These are phyloP conservation scores for Zymoseptoria ardabiliae DNA, from an alignment of 2,329 filamentous ascomycete species.

Conservation along the genomic window DNA sequence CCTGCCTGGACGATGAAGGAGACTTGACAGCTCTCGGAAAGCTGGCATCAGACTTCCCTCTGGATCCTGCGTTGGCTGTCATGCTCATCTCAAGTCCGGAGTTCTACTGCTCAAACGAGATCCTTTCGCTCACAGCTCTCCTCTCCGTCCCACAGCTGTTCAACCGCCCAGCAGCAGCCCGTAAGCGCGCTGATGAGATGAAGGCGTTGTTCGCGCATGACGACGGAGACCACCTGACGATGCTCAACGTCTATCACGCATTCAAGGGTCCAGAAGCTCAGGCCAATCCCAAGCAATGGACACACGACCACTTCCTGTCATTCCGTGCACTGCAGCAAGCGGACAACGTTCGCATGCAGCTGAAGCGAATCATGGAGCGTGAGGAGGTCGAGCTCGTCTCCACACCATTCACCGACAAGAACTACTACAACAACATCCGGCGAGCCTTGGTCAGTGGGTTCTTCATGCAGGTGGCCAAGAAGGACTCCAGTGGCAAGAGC, in stretches of 20 bases:
- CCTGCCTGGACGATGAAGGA: constrained; percentile 89
- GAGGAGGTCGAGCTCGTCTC: constrained; percentile 76
- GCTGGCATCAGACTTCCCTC: constrained; percentile 98
- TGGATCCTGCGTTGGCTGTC: constrained; percentile 90
- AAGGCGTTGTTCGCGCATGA: constrained; percentile 97
- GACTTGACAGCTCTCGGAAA: constrained; percentile 82
- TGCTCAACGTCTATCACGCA: constrained; percentile 94
- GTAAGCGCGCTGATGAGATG: constrained; percentile 92
- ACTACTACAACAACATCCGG: constrained; percentile 78
- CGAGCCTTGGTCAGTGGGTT: constrained; percentile 87
- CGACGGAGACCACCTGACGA: constrained; percentile 84
- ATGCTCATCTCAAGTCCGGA: constrained; percentile 82
- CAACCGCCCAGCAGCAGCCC: constrained; percentile 95
- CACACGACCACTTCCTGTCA: constrained; percentile 96
- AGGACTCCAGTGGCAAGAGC: constrained; percentile 81
- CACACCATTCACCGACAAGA: constrained; percentile 53
- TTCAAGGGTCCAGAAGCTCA: constrained; percentile 66
- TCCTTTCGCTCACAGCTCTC: constrained; percentile 92
- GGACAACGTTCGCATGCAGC: constrained; percentile 85
- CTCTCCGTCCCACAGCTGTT: constrained; percentile 74
- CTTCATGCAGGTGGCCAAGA: constrained; percentile 90
- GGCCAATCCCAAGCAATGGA: constrained; percentile 80
- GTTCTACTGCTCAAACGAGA: constrained; percentile 83
- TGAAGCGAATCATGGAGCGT: constrained; percentile 87
- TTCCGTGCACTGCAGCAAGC: constrained; percentile 80